phyloP scores from a whole-genome alignment of 805 yeast species.

The Cyberlindnera mycetangii region DNA sequence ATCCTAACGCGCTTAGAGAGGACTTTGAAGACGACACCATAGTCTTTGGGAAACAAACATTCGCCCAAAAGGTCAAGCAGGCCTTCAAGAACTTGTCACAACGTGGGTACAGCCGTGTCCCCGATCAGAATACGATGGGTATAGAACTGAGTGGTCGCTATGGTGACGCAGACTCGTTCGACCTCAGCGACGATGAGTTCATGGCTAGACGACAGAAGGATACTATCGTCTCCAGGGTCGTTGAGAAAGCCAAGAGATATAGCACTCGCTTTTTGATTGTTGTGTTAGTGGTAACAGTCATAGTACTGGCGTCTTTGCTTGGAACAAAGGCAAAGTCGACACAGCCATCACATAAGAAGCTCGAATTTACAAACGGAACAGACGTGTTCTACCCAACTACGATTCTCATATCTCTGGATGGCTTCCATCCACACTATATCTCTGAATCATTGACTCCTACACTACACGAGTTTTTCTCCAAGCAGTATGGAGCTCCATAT shows the following conservation, averaged over 20 bases:
- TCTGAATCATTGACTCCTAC: slow-evolving; percentile 66
- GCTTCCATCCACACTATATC: slow-evolving; percentile 88
- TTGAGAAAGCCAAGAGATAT: slow-evolving; percentile 7
- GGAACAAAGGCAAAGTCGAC: slow-evolving; percentile 9
- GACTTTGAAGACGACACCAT: slow-evolving; percentile 25
- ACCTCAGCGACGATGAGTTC: slow-evolving; percentile 29
- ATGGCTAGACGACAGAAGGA: slow-evolving; percentile 19
- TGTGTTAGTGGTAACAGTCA: slow-evolving; percentile 14
- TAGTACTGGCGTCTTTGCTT: slow-evolving; percentile 20
- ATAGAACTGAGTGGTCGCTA: slow-evolving; percentile 21
- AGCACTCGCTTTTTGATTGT: slow-evolving; percentile 8
- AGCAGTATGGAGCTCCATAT: slow-evolving; percentile 67
- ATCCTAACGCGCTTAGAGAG: slow-evolving; percentile 24
- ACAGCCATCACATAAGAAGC: slow-evolving; percentile 1
- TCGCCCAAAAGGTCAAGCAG: slow-evolving; percentile 12
- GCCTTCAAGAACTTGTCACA: slow-evolving; percentile 7
- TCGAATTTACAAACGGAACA: slow-evolving; percentile 23
- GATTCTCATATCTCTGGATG: slow-evolving; percentile 75
- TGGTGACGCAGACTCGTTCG: slow-evolving; percentile 26
- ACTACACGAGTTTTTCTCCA: slow-evolving; percentile 52
- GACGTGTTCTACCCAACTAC: slow-evolving; percentile 61
- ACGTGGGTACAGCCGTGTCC: slow-evolving; percentile 17
- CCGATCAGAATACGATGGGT: slow-evolving; percentile 18
- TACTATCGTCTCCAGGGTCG: not conserved
- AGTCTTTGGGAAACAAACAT: slow-evolving; percentile 9